phyloP scores from a whole-genome alignment of 2,329 filamentous ascomycete species.

The Fusarium sp. region DNA sequence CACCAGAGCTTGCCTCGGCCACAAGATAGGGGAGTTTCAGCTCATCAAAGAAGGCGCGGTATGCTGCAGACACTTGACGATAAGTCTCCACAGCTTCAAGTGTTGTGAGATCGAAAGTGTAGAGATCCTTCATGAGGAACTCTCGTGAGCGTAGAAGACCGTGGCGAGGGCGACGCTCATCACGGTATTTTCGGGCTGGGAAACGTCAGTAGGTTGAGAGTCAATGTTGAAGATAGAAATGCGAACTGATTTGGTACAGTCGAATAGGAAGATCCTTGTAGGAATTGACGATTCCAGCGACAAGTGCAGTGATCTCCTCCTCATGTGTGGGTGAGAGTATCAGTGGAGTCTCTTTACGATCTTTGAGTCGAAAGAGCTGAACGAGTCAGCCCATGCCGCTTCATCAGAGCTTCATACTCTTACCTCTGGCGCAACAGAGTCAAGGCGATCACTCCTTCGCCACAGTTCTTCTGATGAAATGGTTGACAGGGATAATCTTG shows the following conservation, averaged over 20 bases:
- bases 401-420: not conserved
- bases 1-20: conserved; percentile 92
- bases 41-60: conserved; percentile 82
- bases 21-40: conserved; percentile 86
- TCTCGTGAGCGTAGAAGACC: conserved; percentile 89
- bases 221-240: not conserved
- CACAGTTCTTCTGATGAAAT: conserved; percentile 88
- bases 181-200: conserved; percentile 88
- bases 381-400: conserved; percentile 38
- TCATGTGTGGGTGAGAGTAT: conserved; percentile 94
- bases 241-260: conserved; percentile 85
- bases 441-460: conserved; percentile 84
- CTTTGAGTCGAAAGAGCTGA: conserved; percentile 82
- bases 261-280: conserved; percentile 88
- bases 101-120: conserved; percentile 84
- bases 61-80: conserved; percentile 76
- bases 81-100: conserved; percentile 85
- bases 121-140: conserved; percentile 98
- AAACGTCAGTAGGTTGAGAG: conserved; percentile 29
- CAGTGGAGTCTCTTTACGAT: conserved; percentile 79
- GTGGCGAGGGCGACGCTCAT: conserved; percentile 89
- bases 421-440: conserved; percentile 78
- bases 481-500: conserved; percentile 84
- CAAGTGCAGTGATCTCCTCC: conserved; percentile 90
- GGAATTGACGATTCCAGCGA: conserved; percentile 78